Evolutionary conservation across 495 filamentous ascomycete species (phyloP), one percentile per base, ranked within the genome.

Genomic region (Astrocystis sublimbata): DNA sequence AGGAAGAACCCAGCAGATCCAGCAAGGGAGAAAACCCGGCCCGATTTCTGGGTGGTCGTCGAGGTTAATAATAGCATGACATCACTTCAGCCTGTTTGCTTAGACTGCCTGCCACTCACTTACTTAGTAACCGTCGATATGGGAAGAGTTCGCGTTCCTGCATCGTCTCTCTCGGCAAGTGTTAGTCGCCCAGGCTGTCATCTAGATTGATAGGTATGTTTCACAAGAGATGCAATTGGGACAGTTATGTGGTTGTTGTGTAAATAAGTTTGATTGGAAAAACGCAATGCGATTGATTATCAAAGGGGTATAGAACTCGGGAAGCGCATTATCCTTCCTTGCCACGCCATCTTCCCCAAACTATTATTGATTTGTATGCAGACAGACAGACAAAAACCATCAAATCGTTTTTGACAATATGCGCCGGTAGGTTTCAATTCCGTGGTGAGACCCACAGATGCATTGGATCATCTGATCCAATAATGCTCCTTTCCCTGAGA

Each of bases 281-380:
- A 49, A 38, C 3, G 58, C 49, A 40, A 51, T 35, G 26, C 52
- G 58, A n/a, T n/a, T 46, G 24, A 61, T 61, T 61, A 61, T 61
- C 47, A 61, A 61, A n/a, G 10, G 58, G 58, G 58, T 61, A 61
- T 61, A 61, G 58, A 61, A 61, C 58, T 61, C 23, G 50, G 19
- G 53, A 53, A 42, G 47, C 58, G 45, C 47, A 51, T n/a, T 50
- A 53, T 61, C 50, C 38, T 45, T 30, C 19, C 28, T n/a, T n/a
- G n/a, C n/a, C n/a, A n/a, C n/a, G n/a, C n/a, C n/a, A n/a, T n/a
- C n/a, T 15, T 41, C 24, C 52, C 19, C 36, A n/a, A 21, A 50
- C 9, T 41, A 31, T 41, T n/a, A n/a, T n/a, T n/a, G n/a, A n/a
- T n/a, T n/a, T n/a, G n/a, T n/a, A n/a, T n/a, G n/a, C n/a, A n/a